Base-by-base conservation (phyloP, 176 grass and related monocot species). In the Urochloa ruziziensis region DNA sequence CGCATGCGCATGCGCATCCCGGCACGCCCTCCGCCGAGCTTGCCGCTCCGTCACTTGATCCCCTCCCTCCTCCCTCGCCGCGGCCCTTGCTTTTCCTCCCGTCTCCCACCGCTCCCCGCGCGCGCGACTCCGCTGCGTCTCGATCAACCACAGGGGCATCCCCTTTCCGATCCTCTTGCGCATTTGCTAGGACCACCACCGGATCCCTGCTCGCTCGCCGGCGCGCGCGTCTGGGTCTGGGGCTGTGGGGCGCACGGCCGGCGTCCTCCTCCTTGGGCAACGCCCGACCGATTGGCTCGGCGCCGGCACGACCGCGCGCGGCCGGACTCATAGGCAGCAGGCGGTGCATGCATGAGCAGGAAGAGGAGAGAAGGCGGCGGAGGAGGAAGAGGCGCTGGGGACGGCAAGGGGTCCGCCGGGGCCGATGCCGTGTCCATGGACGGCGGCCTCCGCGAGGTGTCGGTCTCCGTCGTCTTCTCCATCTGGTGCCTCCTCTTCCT, bases 401-500 rank as follows among this genome's bases (percentile, higher is more conserved):
- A 63, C 60, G 33, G 47, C 37, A 49, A 67, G 62, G 79, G 69
- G 17, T 7, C 52, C 33, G 58, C n/a, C n/a, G n/a, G 7, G 24
- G 42, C 87, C 53, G 87, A 90, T 86, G 78, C 74, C 73, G 66
- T 87, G 61, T 83, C 89, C 85, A 91, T 91, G 89, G 76, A 91
- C 62, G 85, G 81, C 61, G 81, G 86, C 84, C n/a, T 94, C 66
- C 88, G 91, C 68, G 88, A 93, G 90, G 73, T 94, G 74, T 93
- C 88, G 3, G 75, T 94, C 37, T 89, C 95, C 32, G 90, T 92
- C 17, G 69, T 88, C 70, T 63, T 97, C 68, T 92, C 90, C 52
- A 58, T 90, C 33, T 94, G 88, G 94, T 97, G 90, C 69, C 59
- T 97, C 83, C 74, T 91, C 79, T 86, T 94, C 62, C 81, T 91